Evolutionary conservation across 139 green algal genomes (phyloP).

Genomic region (Coelastrella sp.): DNA sequence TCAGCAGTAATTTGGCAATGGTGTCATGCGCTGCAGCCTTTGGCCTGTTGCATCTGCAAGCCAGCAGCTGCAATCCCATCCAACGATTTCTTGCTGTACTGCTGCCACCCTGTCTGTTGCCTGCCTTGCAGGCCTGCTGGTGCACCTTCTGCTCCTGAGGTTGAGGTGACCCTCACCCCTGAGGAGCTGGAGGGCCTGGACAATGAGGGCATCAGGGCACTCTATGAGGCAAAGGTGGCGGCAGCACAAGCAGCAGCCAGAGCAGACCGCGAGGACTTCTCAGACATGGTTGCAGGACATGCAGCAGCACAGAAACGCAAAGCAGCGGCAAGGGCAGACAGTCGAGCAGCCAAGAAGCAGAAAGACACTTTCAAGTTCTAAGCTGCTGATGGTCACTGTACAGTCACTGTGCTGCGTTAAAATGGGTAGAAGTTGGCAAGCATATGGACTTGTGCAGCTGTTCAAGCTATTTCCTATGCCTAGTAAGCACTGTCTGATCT

Average conservation of each 20-base stretch:
- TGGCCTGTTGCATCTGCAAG: too few species aligned
- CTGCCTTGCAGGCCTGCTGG: slow-evolving; percentile 30
- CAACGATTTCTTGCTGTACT: neutral
- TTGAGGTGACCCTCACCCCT: slow-evolving; percentile 91
- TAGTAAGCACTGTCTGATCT: too few species aligned
- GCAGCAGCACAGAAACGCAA: slow-evolving; percentile 88
- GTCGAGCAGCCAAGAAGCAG: slow-evolving; percentile 68
- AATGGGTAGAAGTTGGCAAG: neutral
- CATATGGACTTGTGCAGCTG: neutral
- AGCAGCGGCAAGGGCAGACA: slow-evolving; percentile 71
- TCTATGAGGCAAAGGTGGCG: slow-evolving; percentile 74
- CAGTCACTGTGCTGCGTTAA: neutral
- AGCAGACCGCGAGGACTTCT: slow-evolving; percentile 88
- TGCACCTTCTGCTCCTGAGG: slow-evolving; percentile 57
- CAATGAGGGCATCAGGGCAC: slow-evolving; percentile 67
- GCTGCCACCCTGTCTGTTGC: neutral
- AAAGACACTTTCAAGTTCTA: slow-evolving; percentile 84
- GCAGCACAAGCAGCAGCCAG: slow-evolving; percentile 57
- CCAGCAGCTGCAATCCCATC: neutral
- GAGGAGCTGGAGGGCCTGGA: slow-evolving; percentile 95
- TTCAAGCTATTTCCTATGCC: neutral
- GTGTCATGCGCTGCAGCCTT: too few species aligned
- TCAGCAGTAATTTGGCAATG: too few species aligned
- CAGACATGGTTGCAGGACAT: slow-evolving; percentile 93
- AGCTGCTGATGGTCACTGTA: neutral